A percentile compares a stretch with the other conserved stretches of the same genome.
Conservation (phyloP, 2,329 filamentous ascomycete genomes). For the Xylaria sp. region DNA sequence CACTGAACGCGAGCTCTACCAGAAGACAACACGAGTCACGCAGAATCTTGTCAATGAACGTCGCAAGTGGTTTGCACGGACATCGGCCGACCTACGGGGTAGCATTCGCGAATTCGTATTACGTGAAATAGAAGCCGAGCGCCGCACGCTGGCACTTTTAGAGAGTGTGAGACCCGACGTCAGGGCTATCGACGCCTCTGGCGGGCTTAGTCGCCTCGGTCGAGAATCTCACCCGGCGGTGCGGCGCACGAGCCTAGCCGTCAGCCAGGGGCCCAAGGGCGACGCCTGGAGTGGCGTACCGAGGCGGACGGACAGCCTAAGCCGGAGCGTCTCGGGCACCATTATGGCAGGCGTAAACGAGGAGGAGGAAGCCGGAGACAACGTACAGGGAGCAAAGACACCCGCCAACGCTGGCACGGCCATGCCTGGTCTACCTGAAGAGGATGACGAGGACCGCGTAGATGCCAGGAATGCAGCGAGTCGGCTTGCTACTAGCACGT, state of each 20-base stretch:
- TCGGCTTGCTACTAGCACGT: constrained; percentile 90
- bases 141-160: constrained; percentile 87
- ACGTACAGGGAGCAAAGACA: constrained; percentile 47
- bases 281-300: constrained; percentile 97
- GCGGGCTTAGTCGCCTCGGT: constrained; percentile 86
- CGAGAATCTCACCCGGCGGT: constrained; percentile 81
- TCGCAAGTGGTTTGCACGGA: constrained; percentile 87
- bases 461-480: constrained; percentile 96
- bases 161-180: constrained; percentile 94
- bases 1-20: constrained; percentile 78
- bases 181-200: constrained; percentile 86
- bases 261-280: constrained; percentile 94
- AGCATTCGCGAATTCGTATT: constrained; percentile 91
- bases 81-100: constrained; percentile 79
- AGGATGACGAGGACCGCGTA: constrained; percentile 90
- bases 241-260: constrained; percentile 77
- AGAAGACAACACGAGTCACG: constrained; percentile 89
- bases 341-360: constrained; percentile 73
- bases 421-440: constrained; percentile 69
- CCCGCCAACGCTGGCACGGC: constrained; percentile 48
- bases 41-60: constrained; percentile 87
- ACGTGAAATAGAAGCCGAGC: constrained; percentile 93
- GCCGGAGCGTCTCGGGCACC: constrained; percentile 78
- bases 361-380: constrained; percentile 59
- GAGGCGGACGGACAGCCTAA: constrained; percentile 77